Evolutionary conservation across 768 basidiomycete genomes (phyloP), one percentile per base, ranked within the genome.

Genomic region (Mycena amicta): DNA sequence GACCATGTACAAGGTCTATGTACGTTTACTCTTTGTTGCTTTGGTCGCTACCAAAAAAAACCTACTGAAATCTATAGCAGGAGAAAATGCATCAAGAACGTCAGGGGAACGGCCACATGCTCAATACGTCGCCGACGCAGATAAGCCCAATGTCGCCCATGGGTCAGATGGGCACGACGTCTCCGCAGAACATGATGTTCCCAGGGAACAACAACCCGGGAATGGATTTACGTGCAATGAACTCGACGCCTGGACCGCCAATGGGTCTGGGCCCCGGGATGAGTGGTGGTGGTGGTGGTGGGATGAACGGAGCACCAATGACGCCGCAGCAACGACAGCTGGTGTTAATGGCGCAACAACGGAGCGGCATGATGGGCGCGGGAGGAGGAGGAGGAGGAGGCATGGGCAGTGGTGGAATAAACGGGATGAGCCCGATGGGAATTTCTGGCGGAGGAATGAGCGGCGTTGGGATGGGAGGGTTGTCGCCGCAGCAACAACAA

Each of bases 1-100:
- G 70, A 83, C 78, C 66, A 74, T 90, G 70, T 69, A 81, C 31
- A 58, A 71, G 54, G 67, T 82, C 15, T 84, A 84, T 77, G 86
- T 86, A 62, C 50, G 75, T 71, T 5, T 52, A 56, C 57, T 55
- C 51, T 53, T 40, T 46, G 26, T 57, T 50, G n/a, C 13, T 30
- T 25, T 37, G 27, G 25, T 28, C 25, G 12, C 22, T n/a, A 4
- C 5, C 40, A 23, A 1, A 43, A 45, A 23, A 45, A 37, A 23
- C 20, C 20, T 6, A 45, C 22, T 58, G 54, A 56, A 13, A 15
- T 46, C 16, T 22, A 30, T 28, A 27, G 49, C 55, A 61, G 65
- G 46, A 49, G 25, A 60, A 63, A 29, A 63, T 71, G 37, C 68
- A 68, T 39, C 64, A 67, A 20, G 49, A 68, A 22, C 60, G 64